A percentile compares a stretch with the other conserved stretches of the same genome.
Conservation (phyloP, 192 early-diverging fungal species). For the Dimargaris verticillata region DNA sequence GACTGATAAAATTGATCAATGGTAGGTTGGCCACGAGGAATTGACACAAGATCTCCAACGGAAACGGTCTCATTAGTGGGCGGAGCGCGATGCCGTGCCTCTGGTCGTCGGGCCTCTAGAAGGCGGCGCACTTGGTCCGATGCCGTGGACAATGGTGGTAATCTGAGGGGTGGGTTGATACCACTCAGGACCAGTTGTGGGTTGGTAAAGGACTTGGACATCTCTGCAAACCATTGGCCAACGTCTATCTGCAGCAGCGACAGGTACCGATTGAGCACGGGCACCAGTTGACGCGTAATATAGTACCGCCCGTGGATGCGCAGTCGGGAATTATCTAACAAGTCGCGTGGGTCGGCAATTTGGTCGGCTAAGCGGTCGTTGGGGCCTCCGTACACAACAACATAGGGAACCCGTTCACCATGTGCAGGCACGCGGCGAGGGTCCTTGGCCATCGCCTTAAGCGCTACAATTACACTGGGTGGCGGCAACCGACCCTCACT, state of each 20-base stretch:
- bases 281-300: constrained; percentile 69
- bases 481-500: constrained; percentile 40
- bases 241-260: constrained; percentile 56
- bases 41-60: too few relatives aligned
- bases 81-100: too few relatives aligned
- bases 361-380: constrained; percentile 52
- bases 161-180: too few relatives aligned
- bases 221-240: constrained; percentile 14
- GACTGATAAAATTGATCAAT: constrained; percentile 22
- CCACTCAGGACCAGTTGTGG: too few relatives aligned
- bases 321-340: constrained; percentile 43
- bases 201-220: constrained; percentile 8
- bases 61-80: too few relatives aligned
- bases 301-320: constrained; percentile 68
- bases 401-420: constrained; percentile 78
- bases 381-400: constrained; percentile 57
- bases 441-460: constrained; percentile 47
- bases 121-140: too few relatives aligned
- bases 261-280: constrained; percentile 60
- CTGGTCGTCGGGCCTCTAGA: too few relatives aligned
- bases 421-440: constrained; percentile 65
- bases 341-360: constrained; percentile 45
- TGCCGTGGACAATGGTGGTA: too few relatives aligned
- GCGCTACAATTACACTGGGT: constrained; percentile 55
- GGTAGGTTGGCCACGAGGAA: constrained; percentile 3